These are phyloP conservation scores for Coprinellus micaceus DNA, from an alignment of 768 basidiomycete genomes.

Conservation along the genomic window DNA sequence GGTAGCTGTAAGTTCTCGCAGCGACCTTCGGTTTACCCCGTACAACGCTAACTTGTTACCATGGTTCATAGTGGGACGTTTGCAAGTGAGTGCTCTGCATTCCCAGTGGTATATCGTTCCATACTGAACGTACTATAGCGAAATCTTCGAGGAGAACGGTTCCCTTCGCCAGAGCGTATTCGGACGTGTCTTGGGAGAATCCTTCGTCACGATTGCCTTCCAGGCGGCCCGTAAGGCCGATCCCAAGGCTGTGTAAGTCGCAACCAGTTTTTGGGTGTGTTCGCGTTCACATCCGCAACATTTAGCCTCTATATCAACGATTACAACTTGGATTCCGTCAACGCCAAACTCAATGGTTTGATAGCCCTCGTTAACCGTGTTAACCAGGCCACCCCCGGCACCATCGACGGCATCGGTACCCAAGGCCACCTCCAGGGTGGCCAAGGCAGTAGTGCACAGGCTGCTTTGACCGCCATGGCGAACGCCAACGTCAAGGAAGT, in stretches of 20 bases:
- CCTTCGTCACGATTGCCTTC: constrained; percentile 46
- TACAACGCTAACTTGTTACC: background rate
- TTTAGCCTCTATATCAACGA: constrained; percentile 43
- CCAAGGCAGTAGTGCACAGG: constrained; percentile 31
- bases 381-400: constrained; percentile 31
- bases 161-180: constrained; percentile 37
- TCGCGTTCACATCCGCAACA: too few relatives aligned
- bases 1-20: background rate
- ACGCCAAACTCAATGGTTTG: constrained; percentile 41
- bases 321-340: constrained; percentile 47
- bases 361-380: constrained; percentile 39
- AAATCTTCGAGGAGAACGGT: constrained; percentile 46
- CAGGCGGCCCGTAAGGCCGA: constrained; percentile 41
- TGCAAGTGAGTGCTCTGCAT: constrained; percentile 26
- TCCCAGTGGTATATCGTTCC: too few relatives aligned
- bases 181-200: constrained; percentile 39
- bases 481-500: constrained; percentile 36
- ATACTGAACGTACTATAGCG: constrained; percentile 20
- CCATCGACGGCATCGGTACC: constrained; percentile 50
- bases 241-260: constrained; percentile 34
- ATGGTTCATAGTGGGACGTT: constrained; percentile 29
- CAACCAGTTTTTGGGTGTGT: background rate
- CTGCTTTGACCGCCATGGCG: constrained; percentile 41
- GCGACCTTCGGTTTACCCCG: too few relatives aligned
- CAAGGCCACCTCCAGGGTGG: constrained; percentile 39